Conservation (phyloP, 1,139 yeast species). For the Suhomyces maxii region DNA sequence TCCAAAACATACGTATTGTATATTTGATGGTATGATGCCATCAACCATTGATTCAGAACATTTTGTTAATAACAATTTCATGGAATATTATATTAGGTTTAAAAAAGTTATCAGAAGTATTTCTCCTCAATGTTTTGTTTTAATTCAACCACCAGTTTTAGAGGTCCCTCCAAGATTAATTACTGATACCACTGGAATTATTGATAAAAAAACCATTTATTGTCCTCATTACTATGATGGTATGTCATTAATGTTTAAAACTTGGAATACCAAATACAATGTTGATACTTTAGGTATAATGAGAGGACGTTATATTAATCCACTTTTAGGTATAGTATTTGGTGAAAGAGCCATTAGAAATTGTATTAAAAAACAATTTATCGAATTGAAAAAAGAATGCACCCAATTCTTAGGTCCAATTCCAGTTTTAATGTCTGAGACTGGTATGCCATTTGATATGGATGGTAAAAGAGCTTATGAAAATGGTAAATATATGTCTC, state of each 20-base stretch:
- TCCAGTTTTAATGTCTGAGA: conserved; percentile 83
- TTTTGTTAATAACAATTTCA: conserved; percentile 63
- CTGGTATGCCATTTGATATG: conserved; percentile 98
- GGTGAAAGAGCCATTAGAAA: conserved; percentile 80
- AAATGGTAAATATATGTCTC: conserved; percentile 66
- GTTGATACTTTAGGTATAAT: conserved; percentile 91
- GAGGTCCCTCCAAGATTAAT: conserved; percentile 72
- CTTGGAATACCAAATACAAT: conserved; percentile 74
- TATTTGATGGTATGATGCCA: conserved; percentile 22
- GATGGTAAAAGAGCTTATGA: conserved; percentile 68
- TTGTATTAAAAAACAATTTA: conserved; percentile 66
- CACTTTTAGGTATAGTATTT: conserved; percentile 72
- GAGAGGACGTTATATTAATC: conserved; percentile 72
- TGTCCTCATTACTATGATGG: conserved; percentile 95
- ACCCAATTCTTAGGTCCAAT: conserved; percentile 55
- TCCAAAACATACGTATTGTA: conserved; percentile 22
- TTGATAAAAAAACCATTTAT: conserved; percentile 68
- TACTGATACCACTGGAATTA: conserved; percentile 45
- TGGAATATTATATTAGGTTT: conserved; percentile 55
- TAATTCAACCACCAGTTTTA: conserved; percentile 83
- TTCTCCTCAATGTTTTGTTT: conserved; percentile 50
- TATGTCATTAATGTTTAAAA: conserved; percentile 83
- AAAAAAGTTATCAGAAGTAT: conserved; percentile 49
- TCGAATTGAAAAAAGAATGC: conserved; percentile 65
- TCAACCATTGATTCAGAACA: conserved; percentile 50